These are phyloP conservation scores for Suillus ampliporus DNA, from an alignment of 768 basidiomycete species.

Conservation along the genomic window DNA sequence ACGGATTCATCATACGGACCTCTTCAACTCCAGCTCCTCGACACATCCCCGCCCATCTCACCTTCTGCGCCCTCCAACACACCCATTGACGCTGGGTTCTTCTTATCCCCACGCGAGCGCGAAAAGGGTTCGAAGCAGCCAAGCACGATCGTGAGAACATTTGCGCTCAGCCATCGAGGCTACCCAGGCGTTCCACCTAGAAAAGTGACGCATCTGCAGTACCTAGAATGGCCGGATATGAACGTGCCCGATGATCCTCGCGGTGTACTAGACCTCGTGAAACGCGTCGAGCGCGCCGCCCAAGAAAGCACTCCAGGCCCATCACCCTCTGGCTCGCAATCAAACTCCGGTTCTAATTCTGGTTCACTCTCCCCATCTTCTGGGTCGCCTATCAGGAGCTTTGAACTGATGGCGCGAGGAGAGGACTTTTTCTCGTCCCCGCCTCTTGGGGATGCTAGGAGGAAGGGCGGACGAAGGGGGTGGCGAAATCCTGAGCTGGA, in stretches of 20 bases:
- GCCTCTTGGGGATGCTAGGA: slow-evolving; percentile 16
- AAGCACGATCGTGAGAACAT: slow-evolving; percentile 60
- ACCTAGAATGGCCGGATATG: slow-evolving; percentile 95
- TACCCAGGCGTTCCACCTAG: slow-evolving; percentile 66
- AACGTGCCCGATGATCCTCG: slow-evolving; percentile 88
- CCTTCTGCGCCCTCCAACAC: slow-evolving; percentile 43
- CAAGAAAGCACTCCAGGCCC: slow-evolving; percentile 36
- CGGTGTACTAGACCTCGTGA: slow-evolving; percentile 75
- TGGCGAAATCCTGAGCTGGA: slow-evolving; percentile 53
- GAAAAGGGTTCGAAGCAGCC: slow-evolving; percentile 20
- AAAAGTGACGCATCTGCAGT: slow-evolving; percentile 87
- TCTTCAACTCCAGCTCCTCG: slow-evolving; percentile 61
- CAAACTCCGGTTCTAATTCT: slow-evolving; percentile 18
- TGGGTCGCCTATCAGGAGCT: not conserved
- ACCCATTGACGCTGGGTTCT: slow-evolving; percentile 42
- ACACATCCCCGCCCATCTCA: slow-evolving; percentile 45
- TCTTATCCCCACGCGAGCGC: slow-evolving; percentile 42
- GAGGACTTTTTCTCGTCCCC: slow-evolving; percentile 11
- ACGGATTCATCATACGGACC: slow-evolving; percentile 70
- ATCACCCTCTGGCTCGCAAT: slow-evolving; percentile 21
- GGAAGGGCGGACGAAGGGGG: slow-evolving; percentile 21
- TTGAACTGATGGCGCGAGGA: slow-evolving; percentile 16
- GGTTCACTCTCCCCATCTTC: not conserved
- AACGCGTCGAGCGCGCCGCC: slow-evolving; percentile 56
- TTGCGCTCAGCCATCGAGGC: slow-evolving; percentile 67